Percentiles rank a stretch among this genome's conserved stretches.
These are phyloP conservation scores for Besnoitia besnoiti DNA, from an alignment of 169 alveolate genomes.

Conservation along the genomic window DNA sequence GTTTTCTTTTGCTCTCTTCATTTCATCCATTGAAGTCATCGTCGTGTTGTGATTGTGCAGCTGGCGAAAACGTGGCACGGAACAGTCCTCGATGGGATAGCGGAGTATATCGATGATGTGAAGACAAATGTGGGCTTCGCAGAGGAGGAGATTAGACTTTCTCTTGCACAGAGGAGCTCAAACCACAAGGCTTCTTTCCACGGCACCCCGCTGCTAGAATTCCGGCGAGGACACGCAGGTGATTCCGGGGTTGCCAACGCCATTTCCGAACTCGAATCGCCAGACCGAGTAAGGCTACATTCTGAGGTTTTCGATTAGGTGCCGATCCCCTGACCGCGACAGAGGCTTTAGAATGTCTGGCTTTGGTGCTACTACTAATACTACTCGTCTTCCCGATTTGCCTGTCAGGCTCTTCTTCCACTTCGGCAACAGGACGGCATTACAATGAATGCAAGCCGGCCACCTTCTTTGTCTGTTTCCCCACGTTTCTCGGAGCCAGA, in stretches of 20 bases:
- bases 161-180: background rate
- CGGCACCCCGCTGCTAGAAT: background rate
- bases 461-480: background rate
- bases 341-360: no score
- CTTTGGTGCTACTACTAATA: no score
- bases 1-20: no score
- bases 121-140: constrained; percentile 9
- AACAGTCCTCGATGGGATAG: background rate
- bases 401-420: background rate
- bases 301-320: background rate
- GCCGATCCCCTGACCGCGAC: background rate
- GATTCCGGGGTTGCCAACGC: background rate
- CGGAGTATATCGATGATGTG: constrained; percentile 18
- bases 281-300: background rate
- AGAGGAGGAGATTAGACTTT: background rate
- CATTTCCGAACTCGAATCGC: background rate
- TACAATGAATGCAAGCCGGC: background rate
- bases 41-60: background rate
- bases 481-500: background rate
- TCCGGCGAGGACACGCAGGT: background rate
- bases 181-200: background rate
- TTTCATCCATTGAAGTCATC: no score
- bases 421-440: background rate
- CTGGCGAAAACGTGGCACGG: constrained; percentile 9
- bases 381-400: background rate